Conservation (phyloP, 2,329 filamentous ascomycete genomes). For the Penicillium corylophilum region DNA sequence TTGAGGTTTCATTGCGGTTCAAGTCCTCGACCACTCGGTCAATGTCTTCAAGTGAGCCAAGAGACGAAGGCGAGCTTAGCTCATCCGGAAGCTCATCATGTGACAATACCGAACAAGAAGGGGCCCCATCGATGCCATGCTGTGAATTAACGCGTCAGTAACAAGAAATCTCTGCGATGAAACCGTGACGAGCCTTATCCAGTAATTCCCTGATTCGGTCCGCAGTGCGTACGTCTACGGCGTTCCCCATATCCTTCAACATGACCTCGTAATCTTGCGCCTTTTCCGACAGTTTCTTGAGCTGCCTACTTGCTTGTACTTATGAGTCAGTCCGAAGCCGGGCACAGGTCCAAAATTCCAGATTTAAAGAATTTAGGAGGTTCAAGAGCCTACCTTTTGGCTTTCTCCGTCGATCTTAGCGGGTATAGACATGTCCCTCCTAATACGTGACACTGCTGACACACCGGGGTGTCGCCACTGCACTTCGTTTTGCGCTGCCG, state of each 20-base stretch:
- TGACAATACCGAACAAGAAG: constrained; percentile 7
- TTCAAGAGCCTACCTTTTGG: constrained; percentile 33
- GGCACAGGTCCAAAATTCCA: too few species aligned
- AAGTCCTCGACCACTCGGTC: constrained; percentile 49
- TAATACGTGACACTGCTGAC: constrained; percentile 38
- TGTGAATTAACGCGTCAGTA: constrained; percentile 11
- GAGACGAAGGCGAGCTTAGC: constrained; percentile 31
- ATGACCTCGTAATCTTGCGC: constrained; percentile 40
- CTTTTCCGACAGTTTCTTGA: constrained; percentile 35
- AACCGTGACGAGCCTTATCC: constrained; percentile 34
- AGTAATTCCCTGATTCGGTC: constrained; percentile 37
- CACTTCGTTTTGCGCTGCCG: constrained; percentile 42
- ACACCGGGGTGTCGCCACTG: constrained; percentile 38
- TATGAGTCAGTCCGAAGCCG: constrained; percentile 1
- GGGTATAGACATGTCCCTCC: constrained; percentile 37
- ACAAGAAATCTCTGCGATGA: background rate
- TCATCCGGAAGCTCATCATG: constrained; percentile 24
- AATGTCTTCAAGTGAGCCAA: constrained; percentile 46
- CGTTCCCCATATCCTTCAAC: constrained; percentile 34
- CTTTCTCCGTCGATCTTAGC: constrained; percentile 39
- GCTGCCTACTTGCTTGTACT: constrained; percentile 25
- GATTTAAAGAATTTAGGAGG: too few species aligned
- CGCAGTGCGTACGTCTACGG: constrained; percentile 34
- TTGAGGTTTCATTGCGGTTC: constrained; percentile 36
- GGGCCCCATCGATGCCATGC: constrained; percentile 19